These are phyloP conservation scores for Daedaleopsis nitida DNA, from an alignment of 768 basidiomycete genomes.

Conservation along the genomic window DNA sequence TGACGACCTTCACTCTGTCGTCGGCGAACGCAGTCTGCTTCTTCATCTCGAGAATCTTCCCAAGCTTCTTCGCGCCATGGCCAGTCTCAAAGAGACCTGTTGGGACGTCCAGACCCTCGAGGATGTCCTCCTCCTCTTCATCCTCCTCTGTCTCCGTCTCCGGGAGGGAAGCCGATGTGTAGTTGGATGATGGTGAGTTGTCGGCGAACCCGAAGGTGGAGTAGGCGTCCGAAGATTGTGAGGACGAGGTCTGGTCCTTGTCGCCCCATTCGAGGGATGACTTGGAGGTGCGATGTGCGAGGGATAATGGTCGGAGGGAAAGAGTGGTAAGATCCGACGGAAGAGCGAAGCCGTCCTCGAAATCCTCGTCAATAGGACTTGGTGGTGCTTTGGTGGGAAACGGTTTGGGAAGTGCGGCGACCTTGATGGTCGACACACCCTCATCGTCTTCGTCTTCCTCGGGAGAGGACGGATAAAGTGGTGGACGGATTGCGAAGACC, in stretches of 20 bases:
- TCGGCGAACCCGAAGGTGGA: slow-evolving; percentile 71
- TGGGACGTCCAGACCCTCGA: slow-evolving; percentile 83
- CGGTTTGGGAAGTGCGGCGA: slow-evolving; percentile 46
- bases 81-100: slow-evolving; percentile 74
- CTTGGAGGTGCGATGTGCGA: slow-evolving; percentile 79
- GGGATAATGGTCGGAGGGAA: slow-evolving; percentile 76
- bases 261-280: slow-evolving; percentile 86
- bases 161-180: slow-evolving; percentile 64
- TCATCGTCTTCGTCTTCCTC: slow-evolving; percentile 75
- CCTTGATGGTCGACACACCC: slow-evolving; percentile 84
- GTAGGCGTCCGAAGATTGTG: slow-evolving; percentile 86
- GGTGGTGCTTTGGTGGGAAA: slow-evolving; percentile 33
- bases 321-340: slow-evolving; percentile 81
- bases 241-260: slow-evolving; percentile 69
- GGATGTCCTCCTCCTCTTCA: slow-evolving; percentile 64
- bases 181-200: slow-evolving; percentile 58
- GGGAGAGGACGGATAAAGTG: slow-evolving; percentile 46
- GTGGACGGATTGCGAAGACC: slow-evolving; percentile 68
- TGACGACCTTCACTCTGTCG: slow-evolving; percentile 51
- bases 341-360: slow-evolving; percentile 81
- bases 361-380: slow-evolving; percentile 69
- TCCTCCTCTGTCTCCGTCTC: slow-evolving; percentile 71
- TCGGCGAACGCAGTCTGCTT: slow-evolving; percentile 59
- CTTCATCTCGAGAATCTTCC: slow-evolving; percentile 54
- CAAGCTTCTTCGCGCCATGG: slow-evolving; percentile 52